Evolutionary conservation across 345 rosid genomes (phyloP).

Genomic region (Capsella bursapastoris): DNA sequence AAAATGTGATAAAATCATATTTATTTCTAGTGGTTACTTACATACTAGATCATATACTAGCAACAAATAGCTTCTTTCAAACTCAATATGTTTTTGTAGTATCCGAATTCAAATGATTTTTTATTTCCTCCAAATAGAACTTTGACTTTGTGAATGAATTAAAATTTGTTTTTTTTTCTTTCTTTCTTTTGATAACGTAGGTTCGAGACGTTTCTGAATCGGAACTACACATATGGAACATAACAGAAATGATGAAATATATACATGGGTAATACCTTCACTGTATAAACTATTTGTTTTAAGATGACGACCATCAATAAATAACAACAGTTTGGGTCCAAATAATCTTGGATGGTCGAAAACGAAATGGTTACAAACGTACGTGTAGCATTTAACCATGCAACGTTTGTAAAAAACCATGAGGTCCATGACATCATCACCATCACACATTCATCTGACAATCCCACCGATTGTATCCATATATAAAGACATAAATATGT

Average conservation of each 20-base stretch:
- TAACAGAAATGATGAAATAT: constrained; percentile 21
- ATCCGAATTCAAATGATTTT: not conserved
- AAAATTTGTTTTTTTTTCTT: not conserved
- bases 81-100: not conserved
- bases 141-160: not conserved
- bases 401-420: constrained; percentile 39
- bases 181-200: not conserved
- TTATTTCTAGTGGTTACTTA: not conserved
- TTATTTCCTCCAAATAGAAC: not conserved
- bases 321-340: constrained; percentile 15
- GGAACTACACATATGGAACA: constrained; percentile 22
- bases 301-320: constrained; percentile 18
- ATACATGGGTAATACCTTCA: constrained; percentile 9
- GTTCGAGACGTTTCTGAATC: constrained; percentile 28
- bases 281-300: constrained; percentile 28
- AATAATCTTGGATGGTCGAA: constrained; percentile 24
- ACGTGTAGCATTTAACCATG: constrained; percentile 39
- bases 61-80: constrained; percentile 3
- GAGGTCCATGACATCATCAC: constrained; percentile 38
- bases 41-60: not conserved
- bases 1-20: not conserved
- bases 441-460: constrained; percentile 36
- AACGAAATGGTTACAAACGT: constrained; percentile 34
- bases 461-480: constrained; percentile 34
- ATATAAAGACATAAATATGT: not conserved